Evolutionary conservation across 2,329 filamentous ascomycete species (phyloP), one percentile per base, ranked within the genome.

Genomic region (Arthrobotrys musiformis): DNA sequence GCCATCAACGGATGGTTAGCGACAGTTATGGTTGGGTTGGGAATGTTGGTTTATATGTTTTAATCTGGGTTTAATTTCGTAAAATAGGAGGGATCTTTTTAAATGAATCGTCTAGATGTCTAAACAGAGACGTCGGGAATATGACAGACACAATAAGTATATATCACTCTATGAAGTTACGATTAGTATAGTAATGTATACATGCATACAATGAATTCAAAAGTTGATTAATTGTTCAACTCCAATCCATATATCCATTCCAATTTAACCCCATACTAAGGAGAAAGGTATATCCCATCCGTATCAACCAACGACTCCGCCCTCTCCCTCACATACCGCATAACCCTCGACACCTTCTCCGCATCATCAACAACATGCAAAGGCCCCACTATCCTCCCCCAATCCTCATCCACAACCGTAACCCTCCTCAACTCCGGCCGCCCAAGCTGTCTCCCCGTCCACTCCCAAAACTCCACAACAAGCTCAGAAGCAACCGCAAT

Each of bases 361-460:
- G 52, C 66, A 30, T 77, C 61, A 13, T 77, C 48, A 4, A 67
- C 50, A n/a, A 70, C 1, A 67, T 77, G 73, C 24, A 77, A 22
- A 4, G 66, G 33, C n/a, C 73, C 66, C 2, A 13, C 61, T 30
- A 56, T 56, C 6, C 24, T 35, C 42, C 44, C 28, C 7, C 66
- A 64, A 2, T 44, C 50, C 9, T 54, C 2, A 50, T 70, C 42
- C 11, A 61, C 50, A 26, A 67, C 50, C 7, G 15, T 8, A 15
- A 76, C 17, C 22, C 46, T 69, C 17, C 9, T 60, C 48, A 76
- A 26, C 8, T 22, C 22, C 4, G 24, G 24, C 0, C 30, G 19
- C 4, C 54, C 44, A 37, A 28, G 2, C 17, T 60, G 3, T 11
- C 22, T 26, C 15, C 73, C 66, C 8, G 48, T 50, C 72, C 63